Conservation (phyloP, 1,284 basidiomycete species). For the Cryptococcus deneoformans region DNA sequence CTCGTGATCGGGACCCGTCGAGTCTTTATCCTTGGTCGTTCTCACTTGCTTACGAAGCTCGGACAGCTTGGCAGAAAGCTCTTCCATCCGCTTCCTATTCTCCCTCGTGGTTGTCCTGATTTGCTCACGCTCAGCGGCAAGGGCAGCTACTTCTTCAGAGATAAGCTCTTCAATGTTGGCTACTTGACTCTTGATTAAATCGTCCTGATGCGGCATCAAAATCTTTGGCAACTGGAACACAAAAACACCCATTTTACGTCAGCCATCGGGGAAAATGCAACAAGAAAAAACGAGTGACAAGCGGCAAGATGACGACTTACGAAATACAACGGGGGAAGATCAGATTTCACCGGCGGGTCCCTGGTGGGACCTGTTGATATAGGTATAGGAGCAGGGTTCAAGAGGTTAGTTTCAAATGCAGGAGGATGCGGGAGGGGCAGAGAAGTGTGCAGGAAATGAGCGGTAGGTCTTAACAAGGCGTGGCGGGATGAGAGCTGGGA, state of each 20-base stretch:
- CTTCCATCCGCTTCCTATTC: constrained; percentile 28
- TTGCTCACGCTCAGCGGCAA: constrained; percentile 31
- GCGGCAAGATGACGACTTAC: constrained; percentile 19
- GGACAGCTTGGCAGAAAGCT: constrained; percentile 22
- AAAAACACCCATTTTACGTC: background rate
- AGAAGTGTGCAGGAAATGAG: constrained; percentile 39
- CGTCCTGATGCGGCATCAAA: constrained; percentile 39
- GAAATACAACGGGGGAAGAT: constrained; percentile 42
- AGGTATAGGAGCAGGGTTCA: constrained; percentile 36
- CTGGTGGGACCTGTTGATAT: constrained; percentile 31
- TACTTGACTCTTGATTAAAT: constrained; percentile 25
- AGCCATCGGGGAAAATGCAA: no score
- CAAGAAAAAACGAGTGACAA: background rate
- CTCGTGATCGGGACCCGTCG: constrained; percentile 6
- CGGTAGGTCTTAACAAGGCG: constrained; percentile 28
- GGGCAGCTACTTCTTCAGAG: constrained; percentile 24
- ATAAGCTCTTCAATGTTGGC: constrained; percentile 34
- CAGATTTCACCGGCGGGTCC: constrained; percentile 20
- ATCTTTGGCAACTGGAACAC: constrained; percentile 38
- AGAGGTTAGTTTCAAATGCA: constrained; percentile 22
- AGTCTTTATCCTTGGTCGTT: constrained; percentile 11
- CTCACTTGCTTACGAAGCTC: constrained; percentile 26
- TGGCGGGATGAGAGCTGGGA: constrained; percentile 39
- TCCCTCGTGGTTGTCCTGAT: constrained; percentile 14
- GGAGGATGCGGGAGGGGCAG: constrained; percentile 15